A percentile compares a stretch with the other conserved stretches of the same genome.
phyloP scores from a whole-genome alignment of 1,139 yeast species.

The Magnusiomyces suaveolens region DNA sequence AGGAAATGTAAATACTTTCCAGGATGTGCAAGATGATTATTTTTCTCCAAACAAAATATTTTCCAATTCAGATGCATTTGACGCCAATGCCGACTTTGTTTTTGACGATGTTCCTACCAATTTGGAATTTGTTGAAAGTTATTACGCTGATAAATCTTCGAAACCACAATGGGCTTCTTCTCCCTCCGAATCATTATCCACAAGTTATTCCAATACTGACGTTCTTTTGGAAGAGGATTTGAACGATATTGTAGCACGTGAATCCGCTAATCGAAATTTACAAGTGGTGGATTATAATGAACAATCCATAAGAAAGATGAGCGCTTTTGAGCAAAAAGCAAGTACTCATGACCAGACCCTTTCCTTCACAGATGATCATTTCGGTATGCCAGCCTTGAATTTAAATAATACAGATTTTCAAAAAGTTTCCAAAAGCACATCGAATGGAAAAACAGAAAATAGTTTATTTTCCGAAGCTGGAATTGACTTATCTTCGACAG shows the following conservation, averaged over 20 bases:
- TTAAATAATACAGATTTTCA: neutral
- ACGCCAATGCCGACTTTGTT: constrained; percentile 20
- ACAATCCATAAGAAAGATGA: constrained; percentile 12
- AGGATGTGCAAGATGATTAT: constrained; percentile 20
- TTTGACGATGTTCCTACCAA: constrained; percentile 26
- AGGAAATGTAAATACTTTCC: constrained; percentile 38
- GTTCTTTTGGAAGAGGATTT: constrained; percentile 31
- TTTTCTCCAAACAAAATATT: constrained; percentile 2
- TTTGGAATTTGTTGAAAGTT: constrained; percentile 34
- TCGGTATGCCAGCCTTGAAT: constrained; percentile 28
- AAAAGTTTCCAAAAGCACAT: neutral
- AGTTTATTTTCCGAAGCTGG: neutral
- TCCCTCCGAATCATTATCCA: constrained; percentile 16
- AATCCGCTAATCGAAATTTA: constrained; percentile 13
- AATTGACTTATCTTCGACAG: neutral
- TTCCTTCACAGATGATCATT: constrained; percentile 42
- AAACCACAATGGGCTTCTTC: constrained; percentile 20
- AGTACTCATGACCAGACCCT: constrained; percentile 26
- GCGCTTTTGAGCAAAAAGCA: constrained; percentile 24
- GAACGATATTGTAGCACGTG: constrained; percentile 22
- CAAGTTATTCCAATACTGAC: constrained; percentile 25
- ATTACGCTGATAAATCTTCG: constrained; percentile 25
- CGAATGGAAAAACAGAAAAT: neutral
- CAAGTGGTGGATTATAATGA: constrained; percentile 13
- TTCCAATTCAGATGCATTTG: constrained; percentile 1